Conservation (phyloP, 2,329 filamentous ascomycete genomes). For the Exophiala sideris region DNA sequence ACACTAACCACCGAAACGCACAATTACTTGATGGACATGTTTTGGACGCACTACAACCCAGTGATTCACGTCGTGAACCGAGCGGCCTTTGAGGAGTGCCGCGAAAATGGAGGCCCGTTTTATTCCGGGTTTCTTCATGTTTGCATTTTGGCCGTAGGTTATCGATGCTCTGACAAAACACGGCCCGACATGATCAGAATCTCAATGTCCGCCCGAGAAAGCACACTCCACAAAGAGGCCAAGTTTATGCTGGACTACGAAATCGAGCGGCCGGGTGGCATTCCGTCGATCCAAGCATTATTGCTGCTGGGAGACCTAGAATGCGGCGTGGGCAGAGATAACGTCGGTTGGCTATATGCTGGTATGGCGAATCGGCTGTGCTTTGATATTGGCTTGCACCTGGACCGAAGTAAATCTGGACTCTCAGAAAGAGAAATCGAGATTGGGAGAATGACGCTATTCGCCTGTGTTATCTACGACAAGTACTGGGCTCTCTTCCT, state of each 20-base stretch:
- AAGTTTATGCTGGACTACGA: conserved; percentile 18
- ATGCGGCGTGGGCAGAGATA: conserved; percentile 11
- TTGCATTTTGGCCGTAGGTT: conserved; percentile 17
- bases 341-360: conserved; percentile 38
- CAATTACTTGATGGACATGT: conserved; percentile 9
- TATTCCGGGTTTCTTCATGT: conserved; percentile 17
- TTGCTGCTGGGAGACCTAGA: conserved; percentile 17
- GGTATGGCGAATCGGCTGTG: conserved; percentile 43
- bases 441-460: conserved; percentile 15
- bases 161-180: conserved; percentile 10
- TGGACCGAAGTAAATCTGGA: conserved; percentile 30
- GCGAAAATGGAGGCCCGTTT: too few relatives aligned
- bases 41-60: too few relatives aligned
- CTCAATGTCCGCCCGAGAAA: conserved; percentile 9
- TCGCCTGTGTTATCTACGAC: conserved; percentile 13
- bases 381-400: conserved; percentile 40
- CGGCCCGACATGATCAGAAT: conserved; percentile 13
- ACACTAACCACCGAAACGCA: conserved; percentile 5
- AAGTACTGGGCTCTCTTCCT: conserved; percentile 17
- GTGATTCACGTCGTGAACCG: too few relatives aligned
- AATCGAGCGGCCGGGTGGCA: conserved; percentile 10
- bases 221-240: conserved; percentile 13
- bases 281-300: conserved; percentile 7
- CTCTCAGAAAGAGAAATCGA: conserved; percentile 17
- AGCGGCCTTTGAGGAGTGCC: too few relatives aligned